phyloP scores from a whole-genome alignment of 2,329 filamentous ascomycete species.

The Akanthomyces dipterigenus region DNA sequence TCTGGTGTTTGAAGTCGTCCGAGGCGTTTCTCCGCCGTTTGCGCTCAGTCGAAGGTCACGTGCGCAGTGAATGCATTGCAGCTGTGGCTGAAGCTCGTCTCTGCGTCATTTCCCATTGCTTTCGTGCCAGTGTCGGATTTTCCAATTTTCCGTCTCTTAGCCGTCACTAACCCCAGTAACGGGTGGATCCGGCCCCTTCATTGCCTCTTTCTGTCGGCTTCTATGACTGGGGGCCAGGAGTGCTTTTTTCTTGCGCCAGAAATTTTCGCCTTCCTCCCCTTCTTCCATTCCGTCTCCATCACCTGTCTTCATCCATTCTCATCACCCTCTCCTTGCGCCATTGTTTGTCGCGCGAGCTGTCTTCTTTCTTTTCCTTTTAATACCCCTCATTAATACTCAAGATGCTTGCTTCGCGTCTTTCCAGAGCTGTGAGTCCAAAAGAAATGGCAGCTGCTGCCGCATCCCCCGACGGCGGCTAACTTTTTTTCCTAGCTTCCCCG shows the following conservation, averaged over 20 bases:
- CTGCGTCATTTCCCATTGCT: background rate
- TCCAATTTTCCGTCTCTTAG: constrained; percentile 6
- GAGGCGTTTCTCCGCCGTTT: background rate
- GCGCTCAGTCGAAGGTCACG: background rate
- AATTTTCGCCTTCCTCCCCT: constrained; percentile 27
- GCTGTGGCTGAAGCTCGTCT: no score
- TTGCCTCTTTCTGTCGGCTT: constrained; percentile 38
- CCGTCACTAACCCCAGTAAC: constrained; percentile 16
- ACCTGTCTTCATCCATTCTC: constrained; percentile 20
- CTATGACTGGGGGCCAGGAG: constrained; percentile 28
- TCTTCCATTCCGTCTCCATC: constrained; percentile 16
- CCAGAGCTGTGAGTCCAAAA: constrained; percentile 61
- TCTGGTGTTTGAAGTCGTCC: background rate
- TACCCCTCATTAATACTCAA: constrained; percentile 36
- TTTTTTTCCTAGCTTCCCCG: constrained; percentile 61
- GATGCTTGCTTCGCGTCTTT: constrained; percentile 67
- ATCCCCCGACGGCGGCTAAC: constrained; percentile 12
- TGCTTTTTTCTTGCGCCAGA: constrained; percentile 30
- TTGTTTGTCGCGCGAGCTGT: constrained; percentile 21
- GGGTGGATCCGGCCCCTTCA: constrained; percentile 21
- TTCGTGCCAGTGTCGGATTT: background rate
- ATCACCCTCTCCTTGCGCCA: constrained; percentile 18
- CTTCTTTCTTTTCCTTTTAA: constrained; percentile 26
- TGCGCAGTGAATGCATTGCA: background rate
- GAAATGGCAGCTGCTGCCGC: constrained; percentile 9